Percentiles rank a stretch among this genome's conserved stretches.
Conservation (phyloP, 2,329 filamentous ascomycete species). For the Triangularia verruculosa region DNA sequence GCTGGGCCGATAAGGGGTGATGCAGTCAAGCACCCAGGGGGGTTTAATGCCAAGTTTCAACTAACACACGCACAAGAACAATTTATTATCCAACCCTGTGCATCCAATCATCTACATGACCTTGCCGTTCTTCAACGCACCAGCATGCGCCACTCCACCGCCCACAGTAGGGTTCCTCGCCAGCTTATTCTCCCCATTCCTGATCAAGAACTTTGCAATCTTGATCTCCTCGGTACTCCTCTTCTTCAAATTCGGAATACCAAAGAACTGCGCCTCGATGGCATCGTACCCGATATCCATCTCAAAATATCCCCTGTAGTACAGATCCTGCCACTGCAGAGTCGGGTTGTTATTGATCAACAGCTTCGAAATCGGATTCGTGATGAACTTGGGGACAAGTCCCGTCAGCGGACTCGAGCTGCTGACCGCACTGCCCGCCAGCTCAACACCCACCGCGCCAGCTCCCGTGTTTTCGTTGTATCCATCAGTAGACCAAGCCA, state of each 20-base stretch:
- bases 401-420: constrained; percentile 58
- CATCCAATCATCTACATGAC: constrained; percentile 17
- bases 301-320: constrained; percentile 72
- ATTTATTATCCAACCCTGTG: too few relatives aligned
- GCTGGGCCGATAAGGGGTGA: not conserved
- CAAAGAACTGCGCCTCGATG: constrained; percentile 64
- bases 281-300: constrained; percentile 55
- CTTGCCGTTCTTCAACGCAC: constrained; percentile 50
- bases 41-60: too few relatives aligned
- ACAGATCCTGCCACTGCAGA: constrained; percentile 70
- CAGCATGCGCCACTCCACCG: constrained; percentile 48
- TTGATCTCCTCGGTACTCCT: constrained; percentile 63
- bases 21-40: too few relatives aligned
- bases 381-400: constrained; percentile 52
- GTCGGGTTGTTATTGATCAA: constrained; percentile 55
- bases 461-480: constrained; percentile 54
- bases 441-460: constrained; percentile 59
- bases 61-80: too few relatives aligned
- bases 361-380: constrained; percentile 45
- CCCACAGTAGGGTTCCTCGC: constrained; percentile 37
- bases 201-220: constrained; percentile 68
- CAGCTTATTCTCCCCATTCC: constrained; percentile 58
- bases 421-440: constrained; percentile 65
- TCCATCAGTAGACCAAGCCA: constrained; percentile 49
- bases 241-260: constrained; percentile 54